A percentile compares a stretch with the other conserved stretches of the same genome.
Conservation (phyloP, 176 grass and related monocot genomes). For the Triticum aestivum region DNA sequence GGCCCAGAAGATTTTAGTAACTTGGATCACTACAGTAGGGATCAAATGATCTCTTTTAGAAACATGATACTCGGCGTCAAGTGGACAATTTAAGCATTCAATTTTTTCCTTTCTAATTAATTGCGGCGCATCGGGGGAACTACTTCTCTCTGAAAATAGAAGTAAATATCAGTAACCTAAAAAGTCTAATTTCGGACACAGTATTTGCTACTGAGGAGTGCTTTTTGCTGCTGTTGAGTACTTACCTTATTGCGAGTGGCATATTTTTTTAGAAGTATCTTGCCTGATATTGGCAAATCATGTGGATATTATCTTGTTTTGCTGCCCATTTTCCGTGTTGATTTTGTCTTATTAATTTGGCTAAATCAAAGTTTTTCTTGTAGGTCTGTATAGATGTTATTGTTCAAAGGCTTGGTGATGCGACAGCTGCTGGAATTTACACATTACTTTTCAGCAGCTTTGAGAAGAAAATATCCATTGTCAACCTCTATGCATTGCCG, state of each 20-base stretch:
- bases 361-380: not conserved
- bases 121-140: not conserved
- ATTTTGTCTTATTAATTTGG: not conserved
- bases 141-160: not conserved
- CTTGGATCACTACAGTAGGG: not conserved
- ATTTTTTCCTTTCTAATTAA: slow-evolving; percentile 27
- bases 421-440: slow-evolving; percentile 83
- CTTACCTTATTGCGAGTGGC: not conserved
- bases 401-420: slow-evolving; percentile 93
- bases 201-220: not conserved
- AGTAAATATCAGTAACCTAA: not conserved
- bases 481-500: slow-evolving; percentile 78
- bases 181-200: not conserved
- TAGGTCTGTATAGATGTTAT: slow-evolving; percentile 98
- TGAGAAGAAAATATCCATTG: slow-evolving; percentile 61
- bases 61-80: not conserved
- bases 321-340: not conserved
- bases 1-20: slow-evolving; percentile 9
- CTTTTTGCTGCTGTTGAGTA: not conserved
- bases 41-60: not conserved
- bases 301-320: not conserved
- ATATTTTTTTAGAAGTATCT: slow-evolving; percentile 13
- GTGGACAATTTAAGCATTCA: not conserved
- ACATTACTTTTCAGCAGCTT: slow-evolving; percentile 63
- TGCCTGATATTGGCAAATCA: not conserved